Base-by-base conservation (phyloP, 495 filamentous ascomycete species). In the Aspergillus cristatus region DNA sequence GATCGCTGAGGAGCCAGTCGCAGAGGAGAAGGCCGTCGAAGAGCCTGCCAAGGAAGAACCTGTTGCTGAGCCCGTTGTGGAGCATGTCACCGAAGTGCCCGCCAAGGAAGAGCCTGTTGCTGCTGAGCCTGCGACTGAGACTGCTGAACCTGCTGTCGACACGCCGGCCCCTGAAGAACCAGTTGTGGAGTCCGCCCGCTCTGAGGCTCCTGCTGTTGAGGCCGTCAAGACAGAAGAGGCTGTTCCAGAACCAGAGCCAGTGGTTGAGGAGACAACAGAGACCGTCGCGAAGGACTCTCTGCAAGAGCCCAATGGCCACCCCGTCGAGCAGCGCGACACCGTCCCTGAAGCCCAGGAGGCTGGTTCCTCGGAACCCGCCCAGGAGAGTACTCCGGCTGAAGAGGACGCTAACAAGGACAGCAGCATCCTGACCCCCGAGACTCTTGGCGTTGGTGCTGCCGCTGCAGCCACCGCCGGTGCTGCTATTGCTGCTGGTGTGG, bases 361-460 rank as follows among this genome's bases (percentile, higher is more conserved):
- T 16, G 31, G 10, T 3, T 6, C 22, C 17, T 29, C 22, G 8
- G 30, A 45, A 20, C 13, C 20, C 0, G 8, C 15, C 5, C 36
- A 50, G 18, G 45, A 45, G 8, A 43, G 50, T 29, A 25, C 43
- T 20, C 35, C 40, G 2, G 37, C 18, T 20, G 28, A 33, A 3
- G 42, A 54, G 17, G 40, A 42, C 16, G 24, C 25, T 8, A 20
- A 53, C 13, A 7, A 45, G 28, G 17, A 60, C 31, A 50, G 60
- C 13, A 46, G 28, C 26, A 11, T 35, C 16, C 14, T 57, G 8
- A 52, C 46, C 5, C 33, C 58, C 11, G 52, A 55, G 28, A 18
- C 53, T 15, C 24, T 62, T 20, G 54, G 33, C n/a, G 57, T 50
- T 22, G 48, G 51, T 26, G 54, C 50, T 30, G 57, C 48, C 18